Evolutionary conservation across 148 eudicot genomes (phyloP), one percentile per base, ranked within the genome.

Genomic region (Rhododendron ferrugineum): DNA sequence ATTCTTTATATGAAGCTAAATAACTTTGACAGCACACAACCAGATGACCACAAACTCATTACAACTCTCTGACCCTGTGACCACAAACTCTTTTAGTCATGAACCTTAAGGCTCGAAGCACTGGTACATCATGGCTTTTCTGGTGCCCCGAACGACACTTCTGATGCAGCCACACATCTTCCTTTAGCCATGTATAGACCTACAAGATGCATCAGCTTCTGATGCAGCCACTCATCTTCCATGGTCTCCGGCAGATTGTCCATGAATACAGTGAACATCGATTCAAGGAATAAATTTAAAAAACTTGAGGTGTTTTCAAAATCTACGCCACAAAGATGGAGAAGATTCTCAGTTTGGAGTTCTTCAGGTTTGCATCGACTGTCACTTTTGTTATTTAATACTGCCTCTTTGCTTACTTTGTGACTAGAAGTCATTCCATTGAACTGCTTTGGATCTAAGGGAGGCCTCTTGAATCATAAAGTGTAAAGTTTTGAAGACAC

Each of bases 231-330:
- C 37, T 36, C 37, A 36, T 36, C 37, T 32, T 32, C 32, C 32
- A 32, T 32, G 32, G 32, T 32, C 32, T 32, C 32, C 32, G 32
- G 32, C 32, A 32, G 32, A 32, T 32, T 32, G 32, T 32, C 32
- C 32, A 32, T 32, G 32, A 32, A 1, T 32, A 32, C 32, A 32
- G 32, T 32, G 32, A 32, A 32, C 37, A 36, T 36, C 37, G 93
- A 91, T 86, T 91, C 98, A 88, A 91, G 86, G 78, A 92, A 93
- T 75, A 93, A 92, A 85, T 92, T 93, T 75, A 88, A 93, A 78
- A 94, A 95, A 91, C 90, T 95, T 32, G 96, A 95, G 93, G 91
- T 88, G 28, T 89, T 85, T 58, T 85, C 94, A 73, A 92, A 93
- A 87, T 92, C 89, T 11, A 93, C 92, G 88, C 90, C 82, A 73